A percentile compares a stretch with the other conserved stretches of the same genome.
phyloP scores from a whole-genome alignment of 1,284 basidiomycete species.

The Blastosporella zonata region DNA sequence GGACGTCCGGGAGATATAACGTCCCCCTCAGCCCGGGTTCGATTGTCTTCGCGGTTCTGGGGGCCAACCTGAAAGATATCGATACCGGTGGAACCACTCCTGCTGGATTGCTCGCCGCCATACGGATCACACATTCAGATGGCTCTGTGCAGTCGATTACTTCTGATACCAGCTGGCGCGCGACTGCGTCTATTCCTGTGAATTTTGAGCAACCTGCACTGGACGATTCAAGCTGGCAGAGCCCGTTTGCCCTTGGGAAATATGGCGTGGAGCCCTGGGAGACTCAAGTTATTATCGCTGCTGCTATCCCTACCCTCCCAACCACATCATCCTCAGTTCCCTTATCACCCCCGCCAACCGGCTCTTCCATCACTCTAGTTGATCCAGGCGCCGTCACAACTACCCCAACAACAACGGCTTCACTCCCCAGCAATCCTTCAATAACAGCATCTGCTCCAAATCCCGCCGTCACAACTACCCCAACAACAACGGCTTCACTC shows the following conservation, averaged over 20 bases:
- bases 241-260: not conserved
- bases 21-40: not conserved
- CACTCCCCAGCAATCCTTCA: not conserved
- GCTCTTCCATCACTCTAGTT: not conserved
- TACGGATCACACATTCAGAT: constrained; percentile 22
- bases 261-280: constrained; percentile 6
- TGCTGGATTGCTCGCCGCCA: constrained; percentile 22
- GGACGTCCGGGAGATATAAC: not conserved
- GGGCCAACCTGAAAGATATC: not conserved
- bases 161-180: constrained; percentile 22
- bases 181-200: constrained; percentile 11
- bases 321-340: not conserved
- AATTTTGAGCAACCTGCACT: constrained; percentile 18
- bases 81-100: constrained; percentile 18
- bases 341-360: not conserved
- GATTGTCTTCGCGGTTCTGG: constrained; percentile 7
- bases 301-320: not conserved
- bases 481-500: not conserved
- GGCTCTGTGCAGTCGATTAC: constrained; percentile 12
- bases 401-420: not conserved
- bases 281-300: not conserved
- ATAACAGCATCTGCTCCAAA: not conserved
- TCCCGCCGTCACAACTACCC: not conserved
- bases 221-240: constrained; percentile 16
- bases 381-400: not conserved